Evolutionary conservation across 305 asterid species (phyloP).

Genomic region (Salvia sclarea): DNA sequence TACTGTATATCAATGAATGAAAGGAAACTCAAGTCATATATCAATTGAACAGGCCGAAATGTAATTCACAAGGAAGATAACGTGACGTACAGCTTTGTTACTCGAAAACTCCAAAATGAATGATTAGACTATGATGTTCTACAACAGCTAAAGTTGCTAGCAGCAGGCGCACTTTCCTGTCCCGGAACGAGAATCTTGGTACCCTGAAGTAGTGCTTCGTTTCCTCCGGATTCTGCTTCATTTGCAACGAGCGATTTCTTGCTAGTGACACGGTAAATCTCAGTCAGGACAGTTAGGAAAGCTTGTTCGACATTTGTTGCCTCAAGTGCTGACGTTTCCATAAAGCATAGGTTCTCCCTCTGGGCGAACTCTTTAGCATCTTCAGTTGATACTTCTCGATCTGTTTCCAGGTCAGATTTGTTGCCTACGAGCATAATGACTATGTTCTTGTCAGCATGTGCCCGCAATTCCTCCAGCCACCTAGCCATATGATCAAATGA

Average conservation of each 20-base stretch:
- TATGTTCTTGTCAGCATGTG: conserved; percentile 78
- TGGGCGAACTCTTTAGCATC: conserved; percentile 82
- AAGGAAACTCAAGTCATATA: neutral
- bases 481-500: conserved; percentile 71
- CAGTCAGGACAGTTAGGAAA: conserved; percentile 57
- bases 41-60: neutral
- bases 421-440: conserved; percentile 81
- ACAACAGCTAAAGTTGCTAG: conserved; percentile 60
- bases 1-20: conserved; percentile 16
- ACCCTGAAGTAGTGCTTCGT: conserved; percentile 65
- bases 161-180: conserved; percentile 53
- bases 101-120: conserved; percentile 25
- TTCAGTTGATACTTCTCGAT: conserved; percentile 61
- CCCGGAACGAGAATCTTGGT: conserved; percentile 61
- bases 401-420: conserved; percentile 66
- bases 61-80: conserved; percentile 3
- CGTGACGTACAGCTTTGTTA: conserved; percentile 6
- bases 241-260: conserved; percentile 76
- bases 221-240: conserved; percentile 66
- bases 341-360: conserved; percentile 70
- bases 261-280: conserved; percentile 71
- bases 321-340: conserved; percentile 87
- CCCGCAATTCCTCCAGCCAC: conserved; percentile 76
- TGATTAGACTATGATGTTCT: conserved; percentile 44
- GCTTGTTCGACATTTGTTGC: conserved; percentile 78